phyloP scores from a whole-genome alignment of 805 yeast species.

The Spathaspora gorwiae region DNA sequence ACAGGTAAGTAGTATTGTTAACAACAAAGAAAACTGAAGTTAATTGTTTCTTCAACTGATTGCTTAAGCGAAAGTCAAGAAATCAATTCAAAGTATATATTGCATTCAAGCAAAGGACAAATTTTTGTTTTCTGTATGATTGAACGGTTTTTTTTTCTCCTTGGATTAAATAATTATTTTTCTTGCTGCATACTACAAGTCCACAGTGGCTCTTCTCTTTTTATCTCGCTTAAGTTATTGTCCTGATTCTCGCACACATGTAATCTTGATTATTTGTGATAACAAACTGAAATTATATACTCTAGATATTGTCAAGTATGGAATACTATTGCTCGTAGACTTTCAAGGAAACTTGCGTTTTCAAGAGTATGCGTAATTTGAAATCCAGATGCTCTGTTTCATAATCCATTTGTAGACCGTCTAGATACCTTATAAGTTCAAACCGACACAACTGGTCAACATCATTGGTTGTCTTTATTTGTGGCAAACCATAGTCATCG shows the following conservation, averaged over 20 bases:
- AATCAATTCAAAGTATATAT: neutral
- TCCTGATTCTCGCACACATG: no score
- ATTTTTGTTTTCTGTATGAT: no score
- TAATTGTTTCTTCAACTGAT: no score
- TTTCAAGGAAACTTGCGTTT: neutral
- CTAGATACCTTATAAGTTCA: constrained; percentile 7
- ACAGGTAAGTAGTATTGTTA: no score
- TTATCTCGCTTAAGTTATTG: neutral
- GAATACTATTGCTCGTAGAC: neutral
- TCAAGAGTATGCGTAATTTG: neutral
- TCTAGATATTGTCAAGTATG: neutral
- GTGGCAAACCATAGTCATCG: constrained; percentile 7
- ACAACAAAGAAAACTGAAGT: neutral
- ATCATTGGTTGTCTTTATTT: constrained; percentile 2
- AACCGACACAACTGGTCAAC: constrained; percentile 4
- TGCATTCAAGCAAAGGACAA: no score
- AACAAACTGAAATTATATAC: neutral
- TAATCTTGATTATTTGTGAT: neutral
- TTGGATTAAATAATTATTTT: no score
- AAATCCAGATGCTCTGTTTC: constrained; percentile 1
- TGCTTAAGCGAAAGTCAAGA: no score
- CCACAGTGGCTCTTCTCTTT: neutral
- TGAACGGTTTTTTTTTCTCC: no score
- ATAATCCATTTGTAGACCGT: constrained; percentile 5
- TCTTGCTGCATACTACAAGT: neutral